phyloP scores from a whole-genome alignment of 257 asterid genomes.

The Catharanthus roseus region DNA sequence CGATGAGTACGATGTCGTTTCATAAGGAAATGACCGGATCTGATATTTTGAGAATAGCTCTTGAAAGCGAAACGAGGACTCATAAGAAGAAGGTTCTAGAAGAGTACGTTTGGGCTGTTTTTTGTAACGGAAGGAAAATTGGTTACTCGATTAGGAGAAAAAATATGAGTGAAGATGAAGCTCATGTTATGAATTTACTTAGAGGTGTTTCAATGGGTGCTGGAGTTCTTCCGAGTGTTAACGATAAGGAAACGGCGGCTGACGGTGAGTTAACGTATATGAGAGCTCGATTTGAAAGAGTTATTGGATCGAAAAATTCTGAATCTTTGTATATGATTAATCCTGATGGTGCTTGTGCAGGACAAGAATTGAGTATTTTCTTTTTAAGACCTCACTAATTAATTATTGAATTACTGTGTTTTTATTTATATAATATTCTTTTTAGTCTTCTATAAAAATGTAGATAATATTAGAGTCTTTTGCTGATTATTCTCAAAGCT shows the following conservation, averaged over 20 bases:
- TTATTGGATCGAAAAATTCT: conserved; percentile 72
- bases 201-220: conserved; percentile 96
- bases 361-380: conserved; percentile 85
- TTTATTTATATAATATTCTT: too few species aligned
- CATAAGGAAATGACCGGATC: conserved; percentile 86
- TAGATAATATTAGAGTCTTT: too few species aligned
- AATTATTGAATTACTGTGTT: too few species aligned
- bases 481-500: too few species aligned
- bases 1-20: conserved; percentile 52
- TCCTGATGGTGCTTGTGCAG: conserved; percentile 81
- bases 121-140: conserved; percentile 66
- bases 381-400: conserved; percentile 44
- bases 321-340: conserved; percentile 88
- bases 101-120: conserved; percentile 90
- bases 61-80: conserved; percentile 73
- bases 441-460: too few species aligned
- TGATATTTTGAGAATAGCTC: conserved; percentile 59
- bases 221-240: conserved; percentile 68
- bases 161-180: conserved; percentile 69
- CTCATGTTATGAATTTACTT: conserved; percentile 61
- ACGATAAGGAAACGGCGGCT: conserved; percentile 25
- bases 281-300: conserved; percentile 78
- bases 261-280: conserved; percentile 73
- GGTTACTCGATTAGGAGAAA: conserved; percentile 73
- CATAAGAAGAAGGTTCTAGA: conserved; percentile 63